Conservation (phyloP, 164 flowering plant genomes). For the Vitis riparia region DNA sequence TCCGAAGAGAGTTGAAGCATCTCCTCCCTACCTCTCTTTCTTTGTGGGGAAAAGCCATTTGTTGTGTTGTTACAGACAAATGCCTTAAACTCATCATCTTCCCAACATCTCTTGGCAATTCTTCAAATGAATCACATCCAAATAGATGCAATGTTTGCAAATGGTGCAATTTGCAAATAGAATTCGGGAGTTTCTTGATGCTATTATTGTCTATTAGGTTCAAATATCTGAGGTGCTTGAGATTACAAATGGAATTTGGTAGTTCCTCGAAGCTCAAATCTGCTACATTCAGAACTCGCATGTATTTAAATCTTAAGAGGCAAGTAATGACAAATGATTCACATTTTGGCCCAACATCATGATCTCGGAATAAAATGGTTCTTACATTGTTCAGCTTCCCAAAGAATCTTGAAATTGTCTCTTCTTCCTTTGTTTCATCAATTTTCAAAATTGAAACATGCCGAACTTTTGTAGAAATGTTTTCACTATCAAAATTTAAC, state of each 20-base stretch:
- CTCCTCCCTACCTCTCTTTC: neutral
- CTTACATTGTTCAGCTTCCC: no score
- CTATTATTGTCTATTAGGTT: accelerated
- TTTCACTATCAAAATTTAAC: neutral
- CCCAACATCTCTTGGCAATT: neutral
- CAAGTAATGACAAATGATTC: no score
- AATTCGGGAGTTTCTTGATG: neutral
- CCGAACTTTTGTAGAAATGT: neutral
- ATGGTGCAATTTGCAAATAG: slow-evolving; percentile 1
- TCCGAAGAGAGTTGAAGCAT: neutral
- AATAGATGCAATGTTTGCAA: neutral
- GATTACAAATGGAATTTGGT: neutral
- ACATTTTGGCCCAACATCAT: no score
- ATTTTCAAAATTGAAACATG: neutral
- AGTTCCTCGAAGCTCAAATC: neutral
- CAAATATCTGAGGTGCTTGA: neutral
- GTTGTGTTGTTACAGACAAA: neutral
- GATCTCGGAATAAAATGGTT: no score
- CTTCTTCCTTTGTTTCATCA: no score
- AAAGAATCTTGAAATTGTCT: no score
- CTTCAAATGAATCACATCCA: neutral
- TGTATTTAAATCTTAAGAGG: neutral
- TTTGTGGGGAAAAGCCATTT: neutral
- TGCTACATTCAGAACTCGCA: neutral
- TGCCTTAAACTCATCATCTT: neutral